phyloP scores from a whole-genome alignment of 1,284 basidiomycete species.

The Trametes polyzona region DNA sequence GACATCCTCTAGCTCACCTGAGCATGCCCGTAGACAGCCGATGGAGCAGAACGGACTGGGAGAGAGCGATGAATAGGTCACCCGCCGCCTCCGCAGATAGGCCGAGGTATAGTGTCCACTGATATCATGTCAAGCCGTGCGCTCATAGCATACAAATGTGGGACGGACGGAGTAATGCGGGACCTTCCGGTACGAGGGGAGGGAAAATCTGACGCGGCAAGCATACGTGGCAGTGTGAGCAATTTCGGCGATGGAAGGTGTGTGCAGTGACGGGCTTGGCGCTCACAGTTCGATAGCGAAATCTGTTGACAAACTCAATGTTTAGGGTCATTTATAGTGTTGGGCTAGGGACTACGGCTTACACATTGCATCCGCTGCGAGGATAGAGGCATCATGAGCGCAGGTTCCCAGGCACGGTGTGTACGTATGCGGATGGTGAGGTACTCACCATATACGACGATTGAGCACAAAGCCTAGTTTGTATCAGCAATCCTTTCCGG shows the following conservation, averaged over 20 bases:
- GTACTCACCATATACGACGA: slow-evolving; percentile 13
- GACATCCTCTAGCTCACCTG: slow-evolving; percentile 10
- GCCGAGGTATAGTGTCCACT: slow-evolving; percentile 30
- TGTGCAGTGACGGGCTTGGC: not conserved
- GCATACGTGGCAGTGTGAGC: not conserved
- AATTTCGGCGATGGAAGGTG: not conserved
- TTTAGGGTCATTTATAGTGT: not conserved
- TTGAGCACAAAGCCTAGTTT: slow-evolving; percentile 6
- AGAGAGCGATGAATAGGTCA: slow-evolving; percentile 24
- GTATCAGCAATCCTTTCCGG: too few species aligned
- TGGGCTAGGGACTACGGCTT: not conserved
- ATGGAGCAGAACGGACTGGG: slow-evolving; percentile 24
- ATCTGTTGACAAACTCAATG: slow-evolving; percentile 6
- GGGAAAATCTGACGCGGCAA: slow-evolving; percentile 3
- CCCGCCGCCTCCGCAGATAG: slow-evolving; percentile 22
- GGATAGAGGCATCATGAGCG: not conserved
- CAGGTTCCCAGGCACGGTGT: not conserved
- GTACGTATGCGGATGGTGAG: too few species aligned
- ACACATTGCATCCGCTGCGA: slow-evolving; percentile 24
- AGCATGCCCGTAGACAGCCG: slow-evolving; percentile 26
- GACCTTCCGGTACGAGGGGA: slow-evolving; percentile 14
- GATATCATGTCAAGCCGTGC: not conserved
- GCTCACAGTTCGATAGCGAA: slow-evolving; percentile 24
- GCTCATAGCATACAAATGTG: not conserved
- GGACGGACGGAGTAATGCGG: slow-evolving; percentile 19